Evolutionary conservation across 75 land plant genomes (phyloP).

Genomic region (Pseudotsuga menziesii): DNA sequence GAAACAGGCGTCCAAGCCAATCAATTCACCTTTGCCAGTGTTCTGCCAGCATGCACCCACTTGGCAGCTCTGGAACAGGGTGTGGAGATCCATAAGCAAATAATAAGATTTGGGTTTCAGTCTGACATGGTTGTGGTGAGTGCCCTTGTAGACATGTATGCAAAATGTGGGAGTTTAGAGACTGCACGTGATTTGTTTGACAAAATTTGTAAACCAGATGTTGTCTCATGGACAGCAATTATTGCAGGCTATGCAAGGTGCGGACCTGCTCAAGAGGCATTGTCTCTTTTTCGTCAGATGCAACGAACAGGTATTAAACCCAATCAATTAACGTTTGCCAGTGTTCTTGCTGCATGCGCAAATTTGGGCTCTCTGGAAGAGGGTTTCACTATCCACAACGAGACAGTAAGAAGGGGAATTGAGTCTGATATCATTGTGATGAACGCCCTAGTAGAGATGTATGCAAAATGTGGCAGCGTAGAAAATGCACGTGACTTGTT

Average conservation of each 20-base stretch:
- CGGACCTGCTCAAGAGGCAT: conserved; percentile 23
- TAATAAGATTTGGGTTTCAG: conserved; percentile 37
- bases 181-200: conserved; percentile 35
- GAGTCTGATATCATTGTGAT: conserved; percentile 40
- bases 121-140: conserved; percentile 26
- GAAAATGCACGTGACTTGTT: background rate
- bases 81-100: conserved; percentile 34
- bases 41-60: conserved; percentile 24
- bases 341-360: conserved; percentile 49
- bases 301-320: conserved; percentile 29
- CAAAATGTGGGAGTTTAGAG: conserved; percentile 31
- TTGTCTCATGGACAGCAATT: conserved; percentile 51
- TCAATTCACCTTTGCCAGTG: conserved; percentile 25
- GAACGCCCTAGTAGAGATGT: background rate
- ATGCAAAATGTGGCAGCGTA: background rate
- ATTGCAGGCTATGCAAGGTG: conserved; percentile 26
- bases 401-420: conserved; percentile 35
- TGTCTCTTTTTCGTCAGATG: conserved; percentile 39
- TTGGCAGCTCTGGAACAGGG: background rate
- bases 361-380: conserved; percentile 9
- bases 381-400: conserved; percentile 38
- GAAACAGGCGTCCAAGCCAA: conserved; percentile 17
- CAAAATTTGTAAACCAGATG: conserved; percentile 33
- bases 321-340: conserved; percentile 42
- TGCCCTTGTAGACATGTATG: conserved; percentile 48